A percentile compares a stretch with the other conserved stretches of the same genome.
phyloP scores from a whole-genome alignment of 2,329 filamentous ascomycete species.

The Phialocephala sp. region DNA sequence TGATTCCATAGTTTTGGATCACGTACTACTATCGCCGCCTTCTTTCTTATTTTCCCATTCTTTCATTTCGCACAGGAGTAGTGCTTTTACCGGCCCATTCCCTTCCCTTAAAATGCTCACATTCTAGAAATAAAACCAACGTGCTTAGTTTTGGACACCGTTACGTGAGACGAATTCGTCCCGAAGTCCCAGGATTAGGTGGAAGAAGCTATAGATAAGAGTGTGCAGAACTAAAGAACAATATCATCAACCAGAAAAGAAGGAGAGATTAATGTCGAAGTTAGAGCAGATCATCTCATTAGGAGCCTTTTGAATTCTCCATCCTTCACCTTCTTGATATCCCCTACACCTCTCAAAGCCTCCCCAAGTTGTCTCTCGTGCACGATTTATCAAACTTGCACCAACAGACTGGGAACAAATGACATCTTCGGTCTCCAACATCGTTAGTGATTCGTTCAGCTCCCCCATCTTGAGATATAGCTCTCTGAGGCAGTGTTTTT shows the following conservation, averaged over 20 bases:
- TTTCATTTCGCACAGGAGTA: too few relatives aligned
- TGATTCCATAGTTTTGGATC: too few relatives aligned
- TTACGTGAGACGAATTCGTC: too few relatives aligned
- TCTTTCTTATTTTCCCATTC: too few relatives aligned
- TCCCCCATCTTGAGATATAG: slow-evolving; percentile 3
- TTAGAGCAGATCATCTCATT: neutral
- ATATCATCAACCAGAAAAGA: neutral
- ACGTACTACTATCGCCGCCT: too few relatives aligned
- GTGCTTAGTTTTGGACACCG: too few relatives aligned
- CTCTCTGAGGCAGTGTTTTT: neutral
- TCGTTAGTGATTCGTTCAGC: neutral
- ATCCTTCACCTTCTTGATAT: neutral
- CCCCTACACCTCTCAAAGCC: neutral
- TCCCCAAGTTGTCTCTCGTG: neutral
- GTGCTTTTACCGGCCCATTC: too few relatives aligned
- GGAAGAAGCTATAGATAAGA: too few relatives aligned
- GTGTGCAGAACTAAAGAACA: too few relatives aligned
- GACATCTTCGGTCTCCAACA: neutral
- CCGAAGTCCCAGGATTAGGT: too few relatives aligned
- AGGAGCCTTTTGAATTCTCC: neutral
- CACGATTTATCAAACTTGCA: neutral
- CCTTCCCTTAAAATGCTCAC: too few relatives aligned
- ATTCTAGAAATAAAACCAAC: too few relatives aligned
- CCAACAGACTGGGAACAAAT: neutral
- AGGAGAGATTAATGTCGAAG: neutral